phyloP scores from a whole-genome alignment of 257 asterid species.

The Solanum virginianum region DNA sequence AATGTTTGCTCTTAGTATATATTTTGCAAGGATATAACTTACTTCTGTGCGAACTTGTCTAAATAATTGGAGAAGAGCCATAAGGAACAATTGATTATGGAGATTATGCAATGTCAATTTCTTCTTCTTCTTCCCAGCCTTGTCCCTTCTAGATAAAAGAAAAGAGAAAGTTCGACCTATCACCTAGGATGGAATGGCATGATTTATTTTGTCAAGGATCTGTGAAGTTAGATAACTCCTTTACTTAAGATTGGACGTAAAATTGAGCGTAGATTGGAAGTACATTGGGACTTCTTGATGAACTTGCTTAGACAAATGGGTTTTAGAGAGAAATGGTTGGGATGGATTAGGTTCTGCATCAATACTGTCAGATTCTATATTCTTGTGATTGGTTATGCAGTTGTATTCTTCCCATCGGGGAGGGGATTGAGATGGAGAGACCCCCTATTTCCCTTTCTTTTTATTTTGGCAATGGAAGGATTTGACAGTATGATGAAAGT shows the following conservation, averaged over 20 bases:
- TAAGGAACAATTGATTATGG: neutral
- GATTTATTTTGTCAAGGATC: neutral
- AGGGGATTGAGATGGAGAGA: too few relatives aligned
- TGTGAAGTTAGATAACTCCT: neutral
- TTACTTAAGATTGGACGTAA: neutral
- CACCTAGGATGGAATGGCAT: neutral
- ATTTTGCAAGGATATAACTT: neutral
- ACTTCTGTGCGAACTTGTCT: neutral
- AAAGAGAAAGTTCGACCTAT: neutral
- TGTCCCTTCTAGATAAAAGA: neutral
- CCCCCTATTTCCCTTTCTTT: too few relatives aligned
- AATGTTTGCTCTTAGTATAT: neutral
- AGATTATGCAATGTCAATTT: neutral
- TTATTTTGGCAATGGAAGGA: too few relatives aligned
- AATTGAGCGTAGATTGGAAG: neutral
- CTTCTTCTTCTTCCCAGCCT: neutral
- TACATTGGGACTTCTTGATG: too few relatives aligned
- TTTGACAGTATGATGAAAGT: too few relatives aligned
- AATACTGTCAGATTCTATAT: too few relatives aligned
- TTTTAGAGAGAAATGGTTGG: too few relatives aligned
- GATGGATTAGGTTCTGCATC: too few relatives aligned
- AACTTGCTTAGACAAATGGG: too few relatives aligned
- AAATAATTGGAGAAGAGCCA: neutral
- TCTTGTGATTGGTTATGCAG: too few relatives aligned
- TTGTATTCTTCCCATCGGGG: too few relatives aligned